Evolutionary conservation across 2,329 filamentous ascomycete species (phyloP), one percentile per base, ranked within the genome.

Genomic region (Parastagonospora nodorum): DNA sequence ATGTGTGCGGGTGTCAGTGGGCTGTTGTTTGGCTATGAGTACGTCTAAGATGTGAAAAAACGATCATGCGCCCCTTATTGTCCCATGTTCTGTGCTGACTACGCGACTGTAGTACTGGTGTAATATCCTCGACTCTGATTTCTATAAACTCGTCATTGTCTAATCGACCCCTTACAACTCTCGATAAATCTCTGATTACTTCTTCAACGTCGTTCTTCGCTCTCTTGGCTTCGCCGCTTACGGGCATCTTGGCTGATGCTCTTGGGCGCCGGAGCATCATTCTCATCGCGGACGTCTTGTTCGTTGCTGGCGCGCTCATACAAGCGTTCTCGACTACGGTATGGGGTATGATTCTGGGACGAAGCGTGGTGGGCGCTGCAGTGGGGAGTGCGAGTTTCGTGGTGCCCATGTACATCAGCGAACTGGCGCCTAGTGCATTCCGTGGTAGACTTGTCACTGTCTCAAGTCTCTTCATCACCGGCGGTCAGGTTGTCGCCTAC

Each of bases 401-500:
- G 4, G 88, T 90, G 28, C 92, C 92, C 39, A 74, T 97, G 61
- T 72, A 72, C 30, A 93, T 97, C 52, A 88, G 89, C 8, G 93
- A 97, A 73, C 78, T 96, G 10, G 86, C 90, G 3, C 92, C 93
- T 0, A 84, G 89, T 1, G 80, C 84, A 16, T 84, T 89, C 53
- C 80, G 93, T 47, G 93, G 93, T 11, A 79, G 89, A 35, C 77
- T 97, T 35, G 88, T 97, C 4, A 95, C 91, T 1, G 83, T 94
- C 48, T 87, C 90, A 51, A 85, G 88, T 24, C 77, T 97, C 16
- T 92, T 95, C 61, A 88, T 97, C 49, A 96, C 92, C 0, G 79
- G 89, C 9, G 93, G 93, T 0, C 92, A 97, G 74, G 89, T 96
- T 2, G 83, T 95, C 15, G 92, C 93, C 2, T 97, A 97, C 72